phyloP scores from a whole-genome alignment of 768 basidiomycete species.

The Termitomyces sp. region DNA sequence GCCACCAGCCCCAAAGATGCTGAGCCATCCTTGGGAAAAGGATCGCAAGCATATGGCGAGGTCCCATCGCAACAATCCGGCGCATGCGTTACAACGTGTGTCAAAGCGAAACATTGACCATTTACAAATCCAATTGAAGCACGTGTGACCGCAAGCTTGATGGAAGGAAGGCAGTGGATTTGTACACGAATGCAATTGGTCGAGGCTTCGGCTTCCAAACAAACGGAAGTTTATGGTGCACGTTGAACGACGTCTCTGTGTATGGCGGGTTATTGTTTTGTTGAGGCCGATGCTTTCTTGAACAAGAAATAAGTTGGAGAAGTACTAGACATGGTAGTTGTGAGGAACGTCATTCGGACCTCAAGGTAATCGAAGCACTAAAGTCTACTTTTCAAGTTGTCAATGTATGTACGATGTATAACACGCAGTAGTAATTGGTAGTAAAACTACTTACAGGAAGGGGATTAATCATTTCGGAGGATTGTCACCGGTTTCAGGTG shows the following conservation, averaged over 20 bases:
- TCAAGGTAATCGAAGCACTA: not conserved
- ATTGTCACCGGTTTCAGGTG: constrained; percentile 20
- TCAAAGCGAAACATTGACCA: not conserved
- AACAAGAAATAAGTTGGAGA: not conserved
- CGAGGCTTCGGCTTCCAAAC: not conserved
- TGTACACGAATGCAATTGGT: not conserved
- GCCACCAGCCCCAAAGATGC: constrained; percentile 4
- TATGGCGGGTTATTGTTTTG: not conserved
- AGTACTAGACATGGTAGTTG: not conserved
- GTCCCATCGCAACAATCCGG: not conserved
- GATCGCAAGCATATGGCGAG: constrained; percentile 8
- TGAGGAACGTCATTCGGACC: not conserved
- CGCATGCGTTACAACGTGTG: not conserved
- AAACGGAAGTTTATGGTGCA: not conserved
- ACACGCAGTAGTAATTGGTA: not conserved
- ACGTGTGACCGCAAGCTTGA: not conserved
- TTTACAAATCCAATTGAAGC: not conserved
- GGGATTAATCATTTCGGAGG: constrained; percentile 10
- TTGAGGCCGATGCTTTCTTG: not conserved
- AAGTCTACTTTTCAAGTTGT: not conserved
- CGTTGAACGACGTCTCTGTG: too few species aligned
- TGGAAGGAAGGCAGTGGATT: not conserved
- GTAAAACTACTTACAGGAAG: constrained; percentile 2
- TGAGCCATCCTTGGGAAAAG: not conserved
- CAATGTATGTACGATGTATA: not conserved